Base-by-base conservation (phyloP, 176 grass and related monocot genomes). In the Oryza australiensis region DNA sequence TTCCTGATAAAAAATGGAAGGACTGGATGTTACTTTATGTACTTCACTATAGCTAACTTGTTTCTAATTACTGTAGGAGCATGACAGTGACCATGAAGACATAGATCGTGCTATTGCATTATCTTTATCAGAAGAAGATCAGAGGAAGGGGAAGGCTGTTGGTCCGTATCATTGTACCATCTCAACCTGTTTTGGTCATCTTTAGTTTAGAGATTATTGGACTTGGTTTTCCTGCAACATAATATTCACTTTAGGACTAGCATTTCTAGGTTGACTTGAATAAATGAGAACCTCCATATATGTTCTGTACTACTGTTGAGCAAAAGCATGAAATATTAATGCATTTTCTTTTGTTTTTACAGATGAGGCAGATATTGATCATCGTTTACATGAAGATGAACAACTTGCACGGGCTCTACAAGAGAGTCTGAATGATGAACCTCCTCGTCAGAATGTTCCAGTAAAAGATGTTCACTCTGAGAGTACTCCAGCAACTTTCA, bases 41-140 rank as follows among this genome's bases (percentile, higher is more conserved):
- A 84, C 40, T 81, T 88, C 64, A 53, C 55, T 76, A 43, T 88
- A 51, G 10, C 66, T 69, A 86, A 82, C 40, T 82, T 77, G 4
- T 7, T 20, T 28, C 29, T 64, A 81, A 72, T 65, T 66, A 81
- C 51, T 85, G 30, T 45, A 90, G 89, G 83, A 35, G 0, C 87
- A 77, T 76, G 72, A 16, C 30, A 80, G 22, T 89, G 85, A 88
- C 22, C 82, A 81, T 69, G 91, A 97, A 86, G 94, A 97, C 64
- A 88, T 94, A 22, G 85, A 97, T 85, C 94, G 45, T 88, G 94
- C 94, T 84, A 94, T 97, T 86, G 94, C 94, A 74, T 76, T 97
- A 80, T 97, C 94, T 71, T 78, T 94, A 84, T 83, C 78, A 46
- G 91, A 97, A 83, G 88, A 94, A 87, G 90, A 91, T 27, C 86